Conservation (phyloP, 2,329 filamentous ascomycete species). For the Parastagonospora avenae region DNA sequence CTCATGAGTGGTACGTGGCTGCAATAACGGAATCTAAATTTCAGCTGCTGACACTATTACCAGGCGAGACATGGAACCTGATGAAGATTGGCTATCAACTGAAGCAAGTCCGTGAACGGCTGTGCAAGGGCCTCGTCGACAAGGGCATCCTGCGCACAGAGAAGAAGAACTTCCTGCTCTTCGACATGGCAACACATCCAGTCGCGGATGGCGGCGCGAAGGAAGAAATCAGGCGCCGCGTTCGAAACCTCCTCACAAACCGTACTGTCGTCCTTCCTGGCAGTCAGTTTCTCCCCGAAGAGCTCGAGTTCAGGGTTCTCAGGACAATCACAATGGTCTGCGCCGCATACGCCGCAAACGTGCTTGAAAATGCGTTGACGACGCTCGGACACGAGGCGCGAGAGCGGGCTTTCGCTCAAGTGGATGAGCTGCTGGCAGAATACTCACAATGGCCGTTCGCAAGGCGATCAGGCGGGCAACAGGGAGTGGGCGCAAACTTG, state of each 20-base stretch:
- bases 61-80: constrained; percentile 98
- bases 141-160: constrained; percentile 98
- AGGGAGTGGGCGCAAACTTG: constrained; percentile 90
- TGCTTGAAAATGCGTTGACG: constrained; percentile 95
- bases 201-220: constrained; percentile 96
- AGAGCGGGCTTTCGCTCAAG: constrained; percentile 94
- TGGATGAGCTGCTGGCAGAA: constrained; percentile 92
- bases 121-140: constrained; percentile 96
- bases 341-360: constrained; percentile 96
- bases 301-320: constrained; percentile 90
- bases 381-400: constrained; percentile 92
- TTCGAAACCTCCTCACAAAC: constrained; percentile 89
- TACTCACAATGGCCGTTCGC: constrained; percentile 98
- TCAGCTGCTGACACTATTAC: constrained; percentile 22
- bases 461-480: constrained; percentile 73
- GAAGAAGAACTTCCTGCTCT: constrained; percentile 98
- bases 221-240: constrained; percentile 92
- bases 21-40: background rate
- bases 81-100: constrained; percentile 99
- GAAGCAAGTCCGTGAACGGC: constrained; percentile 96
- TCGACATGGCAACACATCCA: constrained; percentile 99
- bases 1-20: constrained; percentile 84
- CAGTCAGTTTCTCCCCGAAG: constrained; percentile 89
- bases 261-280: constrained; percentile 88
- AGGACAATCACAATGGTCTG: constrained; percentile 96